Evolutionary conservation across 2,329 filamentous ascomycete species (phyloP).

Genomic region (Dendrostoma leiphaemia): DNA sequence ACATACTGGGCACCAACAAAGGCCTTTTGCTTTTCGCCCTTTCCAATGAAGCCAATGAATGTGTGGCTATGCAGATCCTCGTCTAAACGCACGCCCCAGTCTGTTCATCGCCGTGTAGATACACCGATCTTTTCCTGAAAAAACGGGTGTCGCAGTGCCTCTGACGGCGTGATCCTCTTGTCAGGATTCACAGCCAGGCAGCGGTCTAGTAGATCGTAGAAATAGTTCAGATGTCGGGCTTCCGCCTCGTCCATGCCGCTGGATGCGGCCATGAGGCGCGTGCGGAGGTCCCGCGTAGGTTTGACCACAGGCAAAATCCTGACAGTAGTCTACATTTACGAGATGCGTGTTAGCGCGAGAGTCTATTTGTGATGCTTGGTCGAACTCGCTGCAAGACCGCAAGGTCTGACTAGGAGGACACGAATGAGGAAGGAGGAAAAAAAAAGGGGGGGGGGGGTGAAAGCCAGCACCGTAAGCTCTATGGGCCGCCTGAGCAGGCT

Average conservation of each 20-base stretch:
- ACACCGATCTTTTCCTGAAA: constrained; percentile 52
- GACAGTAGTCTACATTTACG: constrained; percentile 55
- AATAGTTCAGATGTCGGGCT: constrained; percentile 74
- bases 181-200: constrained; percentile 90
- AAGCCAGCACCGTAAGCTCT: constrained; percentile 1
- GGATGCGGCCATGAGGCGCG: constrained; percentile 71
- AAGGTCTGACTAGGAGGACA: too few relatives aligned
- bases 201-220: constrained; percentile 83
- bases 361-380: not conserved
- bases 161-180: constrained; percentile 81
- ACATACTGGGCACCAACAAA: not conserved
- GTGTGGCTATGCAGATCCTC: not conserved
- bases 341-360: constrained; percentile 19
- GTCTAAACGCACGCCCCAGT: not conserved
- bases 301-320: constrained; percentile 69
- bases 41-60: not conserved
- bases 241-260: constrained; percentile 73
- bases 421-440: not conserved
- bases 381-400: constrained; percentile 2
- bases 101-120: constrained; percentile 9
- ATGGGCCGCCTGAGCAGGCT: constrained; percentile 5
- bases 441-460: not conserved
- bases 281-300: constrained; percentile 78
- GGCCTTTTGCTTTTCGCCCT: not conserved
- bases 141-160: constrained; percentile 88